A percentile compares a stretch with the other conserved stretches of the same genome.
Evolutionary conservation across 306 rosid genomes (phyloP).

Genomic region (Alnus glutinosa): DNA sequence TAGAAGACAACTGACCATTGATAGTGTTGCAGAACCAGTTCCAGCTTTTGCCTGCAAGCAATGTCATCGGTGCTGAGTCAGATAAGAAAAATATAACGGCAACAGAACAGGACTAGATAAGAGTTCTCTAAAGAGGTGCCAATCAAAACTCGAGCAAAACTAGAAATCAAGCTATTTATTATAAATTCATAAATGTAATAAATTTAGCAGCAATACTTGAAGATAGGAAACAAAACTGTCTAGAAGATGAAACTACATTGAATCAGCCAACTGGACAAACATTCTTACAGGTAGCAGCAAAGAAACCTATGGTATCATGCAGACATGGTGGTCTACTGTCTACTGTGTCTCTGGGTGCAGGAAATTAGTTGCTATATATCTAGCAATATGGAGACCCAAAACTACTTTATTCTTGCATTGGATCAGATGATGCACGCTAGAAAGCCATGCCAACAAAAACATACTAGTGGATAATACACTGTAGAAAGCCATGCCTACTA

Average conservation of each 20-base stretch:
- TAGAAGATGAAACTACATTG: not conserved
- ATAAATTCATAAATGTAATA: not conserved
- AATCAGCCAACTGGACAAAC: not conserved
- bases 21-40: slow-evolving; percentile 91
- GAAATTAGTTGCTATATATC: not conserved
- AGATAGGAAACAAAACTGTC: not conserved
- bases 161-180: not conserved
- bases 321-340: not conserved
- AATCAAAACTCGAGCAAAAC: not conserved
- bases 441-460: not conserved
- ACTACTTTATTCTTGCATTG: not conserved
- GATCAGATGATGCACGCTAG: not conserved
- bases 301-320: not conserved
- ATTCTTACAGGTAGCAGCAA: not conserved
- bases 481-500: not conserved
- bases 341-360: not conserved
- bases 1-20: slow-evolving; percentile 60
- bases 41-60: slow-evolving; percentile 90
- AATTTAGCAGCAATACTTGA: not conserved
- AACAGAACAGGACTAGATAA: not conserved
- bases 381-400: not conserved
- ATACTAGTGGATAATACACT: not conserved
- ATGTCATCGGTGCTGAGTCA: slow-evolving; percentile 16
- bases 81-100: slow-evolving; percentile 2
- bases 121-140: not conserved